A percentile compares a stretch with the other conserved stretches of the same genome.
These are phyloP conservation scores for Cryptococcus wingfieldii DNA, from an alignment of 1,284 basidiomycete species.

Conservation along the genomic window DNA sequence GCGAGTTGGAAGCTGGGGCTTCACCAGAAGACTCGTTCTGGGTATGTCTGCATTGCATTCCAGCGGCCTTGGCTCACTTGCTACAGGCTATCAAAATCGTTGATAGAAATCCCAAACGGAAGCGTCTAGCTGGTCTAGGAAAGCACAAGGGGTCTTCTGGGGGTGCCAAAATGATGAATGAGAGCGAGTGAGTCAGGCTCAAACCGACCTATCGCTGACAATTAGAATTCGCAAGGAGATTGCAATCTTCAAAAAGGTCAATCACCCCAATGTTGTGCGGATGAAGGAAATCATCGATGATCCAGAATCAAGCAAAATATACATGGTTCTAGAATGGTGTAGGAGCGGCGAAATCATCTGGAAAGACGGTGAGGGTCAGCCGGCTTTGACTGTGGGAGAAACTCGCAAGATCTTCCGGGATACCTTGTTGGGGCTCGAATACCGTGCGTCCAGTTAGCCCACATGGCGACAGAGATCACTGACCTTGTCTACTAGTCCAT, in stretches of 20 bases:
- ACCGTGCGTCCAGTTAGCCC: slow-evolving; percentile 4
- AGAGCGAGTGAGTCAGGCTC: slow-evolving; percentile 36
- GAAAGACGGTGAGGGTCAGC: slow-evolving; percentile 60
- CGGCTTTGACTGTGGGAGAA: slow-evolving; percentile 75
- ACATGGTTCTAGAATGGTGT: slow-evolving; percentile 96
- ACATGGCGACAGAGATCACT: neutral
- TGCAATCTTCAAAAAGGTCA: slow-evolving; percentile 95
- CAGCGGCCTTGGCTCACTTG: slow-evolving; percentile 5
- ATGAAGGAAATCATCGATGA: slow-evolving; percentile 96
- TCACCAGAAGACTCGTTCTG: slow-evolving; percentile 18
- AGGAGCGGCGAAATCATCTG: slow-evolving; percentile 91
- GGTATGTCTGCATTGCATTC: slow-evolving; percentile 8
- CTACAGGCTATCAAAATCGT: slow-evolving; percentile 78
- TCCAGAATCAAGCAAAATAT: slow-evolving; percentile 79
- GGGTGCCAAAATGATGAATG: slow-evolving; percentile 53
- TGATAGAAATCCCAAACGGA: slow-evolving; percentile 61
- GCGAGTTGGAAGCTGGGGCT: slow-evolving; percentile 1
- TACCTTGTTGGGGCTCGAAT: slow-evolving; percentile 14
- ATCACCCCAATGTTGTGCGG: slow-evolving; percentile 86
- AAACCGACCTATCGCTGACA: slow-evolving; percentile 22
- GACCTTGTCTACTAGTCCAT: slow-evolving; percentile 62
- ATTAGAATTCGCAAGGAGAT: slow-evolving; percentile 70
- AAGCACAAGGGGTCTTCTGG: slow-evolving; percentile 24
- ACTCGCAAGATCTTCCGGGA: slow-evolving; percentile 84
- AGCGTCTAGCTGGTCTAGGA: slow-evolving; percentile 55